These are phyloP conservation scores for Mortierella sp. DNA, from an alignment of 371 early-diverging fungal species.

Conservation along the genomic window DNA sequence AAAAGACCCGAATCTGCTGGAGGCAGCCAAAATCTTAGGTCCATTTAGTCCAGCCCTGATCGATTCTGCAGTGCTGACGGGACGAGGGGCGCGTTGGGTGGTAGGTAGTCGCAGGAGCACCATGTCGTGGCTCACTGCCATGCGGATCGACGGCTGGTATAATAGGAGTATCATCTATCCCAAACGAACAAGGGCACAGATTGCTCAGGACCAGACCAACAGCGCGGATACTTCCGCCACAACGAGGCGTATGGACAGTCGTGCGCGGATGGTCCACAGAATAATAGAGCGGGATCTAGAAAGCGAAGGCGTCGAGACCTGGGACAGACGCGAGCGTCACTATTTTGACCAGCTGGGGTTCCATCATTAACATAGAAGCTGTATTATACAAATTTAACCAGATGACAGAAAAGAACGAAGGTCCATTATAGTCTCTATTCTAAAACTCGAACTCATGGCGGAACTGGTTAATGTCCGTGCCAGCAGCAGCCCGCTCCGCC, in stretches of 20 bases:
- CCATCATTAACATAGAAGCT: not conserved
- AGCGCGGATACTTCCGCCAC: too few relatives aligned
- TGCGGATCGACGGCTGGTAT: slow-evolving; percentile 33
- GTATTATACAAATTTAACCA: slow-evolving; percentile 1
- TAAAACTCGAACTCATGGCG: slow-evolving; percentile 73
- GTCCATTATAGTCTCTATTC: too few relatives aligned
- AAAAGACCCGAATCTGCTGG: slow-evolving; percentile 19
- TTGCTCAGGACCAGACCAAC: not conserved
- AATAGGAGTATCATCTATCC: slow-evolving; percentile 43
- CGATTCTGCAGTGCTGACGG: slow-evolving; percentile 47
- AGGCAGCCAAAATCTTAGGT: slow-evolving; percentile 33
- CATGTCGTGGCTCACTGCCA: slow-evolving; percentile 52
- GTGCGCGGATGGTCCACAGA: not conserved
- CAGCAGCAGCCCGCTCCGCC: slow-evolving; percentile 68
- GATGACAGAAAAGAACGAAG: too few relatives aligned
- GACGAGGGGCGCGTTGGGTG: slow-evolving; percentile 45
- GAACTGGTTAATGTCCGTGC: slow-evolving; percentile 71
- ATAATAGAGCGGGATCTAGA: not conserved
- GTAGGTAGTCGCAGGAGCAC: slow-evolving; percentile 48
- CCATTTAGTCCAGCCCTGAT: slow-evolving; percentile 45
- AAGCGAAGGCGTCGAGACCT: slow-evolving; percentile 5
- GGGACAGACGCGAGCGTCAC: slow-evolving; percentile 18
- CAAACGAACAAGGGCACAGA: not conserved
- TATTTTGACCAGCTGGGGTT: slow-evolving; percentile 6
- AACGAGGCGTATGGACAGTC: too few relatives aligned